Percentiles rank a stretch among this genome's conserved stretches.
Evolutionary conservation across 805 yeast species (phyloP).

Genomic region (Wickerhamiella vanderwaltii): DNA sequence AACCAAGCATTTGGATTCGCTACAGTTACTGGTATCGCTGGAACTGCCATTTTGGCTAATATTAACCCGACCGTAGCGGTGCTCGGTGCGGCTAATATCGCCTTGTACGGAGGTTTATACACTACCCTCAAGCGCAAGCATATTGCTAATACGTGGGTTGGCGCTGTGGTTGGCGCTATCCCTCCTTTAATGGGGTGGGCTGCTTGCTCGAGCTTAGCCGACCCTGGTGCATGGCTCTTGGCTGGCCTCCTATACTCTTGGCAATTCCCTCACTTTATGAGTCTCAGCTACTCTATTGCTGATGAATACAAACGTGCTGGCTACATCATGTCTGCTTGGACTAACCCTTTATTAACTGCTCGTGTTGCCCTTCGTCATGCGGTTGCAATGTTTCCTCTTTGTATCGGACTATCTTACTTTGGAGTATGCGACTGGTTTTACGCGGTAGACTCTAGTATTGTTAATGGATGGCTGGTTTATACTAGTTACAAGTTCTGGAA

Average conservation of each 20-base stretch:
- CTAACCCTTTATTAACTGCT: slow-evolving; percentile 82
- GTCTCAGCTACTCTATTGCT: slow-evolving; percentile 76
- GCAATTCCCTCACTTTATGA: slow-evolving; percentile 98
- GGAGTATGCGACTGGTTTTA: slow-evolving; percentile 75
- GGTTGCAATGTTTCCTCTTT: slow-evolving; percentile 84
- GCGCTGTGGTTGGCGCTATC: slow-evolving; percentile 96
- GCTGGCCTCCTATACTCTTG: slow-evolving; percentile 87
- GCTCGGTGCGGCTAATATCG: slow-evolving; percentile 71
- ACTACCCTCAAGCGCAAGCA: slow-evolving; percentile 79
- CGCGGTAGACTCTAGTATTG: slow-evolving; percentile 63
- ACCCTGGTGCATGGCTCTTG: slow-evolving; percentile 92
- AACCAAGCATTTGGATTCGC: slow-evolving; percentile 75
- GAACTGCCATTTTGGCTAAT: slow-evolving; percentile 59
- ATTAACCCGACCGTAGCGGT: slow-evolving; percentile 77
- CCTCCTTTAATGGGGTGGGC: slow-evolving; percentile 99
- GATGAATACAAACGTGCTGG: slow-evolving; percentile 88
- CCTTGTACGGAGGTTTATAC: slow-evolving; percentile 77
- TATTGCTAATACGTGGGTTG: slow-evolving; percentile 93
- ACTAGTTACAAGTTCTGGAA: slow-evolving; percentile 75
- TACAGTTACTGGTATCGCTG: slow-evolving; percentile 54
- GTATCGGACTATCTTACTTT: slow-evolving; percentile 67
- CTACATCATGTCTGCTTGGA: slow-evolving; percentile 94
- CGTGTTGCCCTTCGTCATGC: slow-evolving; percentile 88
- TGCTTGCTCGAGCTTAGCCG: slow-evolving; percentile 48
- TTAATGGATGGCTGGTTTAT: slow-evolving; percentile 77